These are phyloP conservation scores for Prillingera fragicola DNA, from an alignment of 1,284 basidiomycete genomes.

Conservation along the genomic window DNA sequence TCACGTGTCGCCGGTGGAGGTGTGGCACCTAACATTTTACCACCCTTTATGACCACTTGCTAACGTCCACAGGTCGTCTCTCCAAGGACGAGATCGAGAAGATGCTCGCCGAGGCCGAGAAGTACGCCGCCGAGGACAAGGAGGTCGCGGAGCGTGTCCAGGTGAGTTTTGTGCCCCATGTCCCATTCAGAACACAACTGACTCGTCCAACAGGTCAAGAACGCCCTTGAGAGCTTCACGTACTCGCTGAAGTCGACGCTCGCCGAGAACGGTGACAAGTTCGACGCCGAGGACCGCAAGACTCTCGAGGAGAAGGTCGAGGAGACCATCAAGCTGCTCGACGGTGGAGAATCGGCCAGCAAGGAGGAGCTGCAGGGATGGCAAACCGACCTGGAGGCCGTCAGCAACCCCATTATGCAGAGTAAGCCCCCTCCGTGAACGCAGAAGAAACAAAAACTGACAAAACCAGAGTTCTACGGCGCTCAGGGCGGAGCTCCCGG, in stretches of 20 bases:
- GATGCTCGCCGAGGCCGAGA: conserved; percentile 88
- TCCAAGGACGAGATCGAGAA: conserved; percentile 81
- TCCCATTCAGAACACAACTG: too few species aligned
- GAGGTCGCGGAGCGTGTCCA: conserved; percentile 82
- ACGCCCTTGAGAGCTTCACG: conserved; percentile 70
- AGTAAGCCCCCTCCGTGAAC: background rate
- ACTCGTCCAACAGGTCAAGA: too few species aligned
- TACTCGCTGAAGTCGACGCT: conserved; percentile 95
- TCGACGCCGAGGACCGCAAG: conserved; percentile 79
- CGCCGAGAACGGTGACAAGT: conserved; percentile 77
- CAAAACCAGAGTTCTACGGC: conserved; percentile 55
- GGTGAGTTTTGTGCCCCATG: too few species aligned
- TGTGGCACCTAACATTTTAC: too few species aligned
- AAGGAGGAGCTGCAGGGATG: conserved; percentile 92
- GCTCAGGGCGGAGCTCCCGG: conserved; percentile 72
- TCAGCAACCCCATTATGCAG: conserved; percentile 73
- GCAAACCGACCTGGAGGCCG: conserved; percentile 89
- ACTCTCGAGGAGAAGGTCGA: conserved; percentile 79
- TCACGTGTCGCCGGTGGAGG: too few species aligned
- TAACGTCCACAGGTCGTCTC: conserved; percentile 75
- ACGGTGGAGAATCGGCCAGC: conserved; percentile 69
- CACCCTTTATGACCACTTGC: too few species aligned
- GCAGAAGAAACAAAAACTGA: background rate
- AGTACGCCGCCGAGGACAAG: conserved; percentile 77
- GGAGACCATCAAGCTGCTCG: conserved; percentile 83